These are phyloP conservation scores for Hypoxylon sp. DNA, from an alignment of 2,329 filamentous ascomycete species.

Conservation along the genomic window DNA sequence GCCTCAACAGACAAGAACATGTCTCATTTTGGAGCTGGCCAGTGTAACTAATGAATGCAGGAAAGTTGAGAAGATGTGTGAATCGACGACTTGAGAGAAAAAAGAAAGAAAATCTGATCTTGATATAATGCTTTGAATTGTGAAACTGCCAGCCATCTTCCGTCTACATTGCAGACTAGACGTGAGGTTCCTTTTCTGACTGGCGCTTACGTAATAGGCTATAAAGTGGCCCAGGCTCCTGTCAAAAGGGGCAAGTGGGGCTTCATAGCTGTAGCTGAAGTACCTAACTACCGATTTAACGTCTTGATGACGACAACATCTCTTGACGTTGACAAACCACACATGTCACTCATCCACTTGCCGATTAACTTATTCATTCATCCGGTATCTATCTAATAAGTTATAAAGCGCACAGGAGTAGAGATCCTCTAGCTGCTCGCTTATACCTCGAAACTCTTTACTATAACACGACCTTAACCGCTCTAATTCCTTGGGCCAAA, in stretches of 20 bases:
- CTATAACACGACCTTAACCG: too few relatives aligned
- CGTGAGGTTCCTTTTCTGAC: background rate
- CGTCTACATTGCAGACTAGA: background rate
- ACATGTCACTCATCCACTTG: conserved; percentile 10
- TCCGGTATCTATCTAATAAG: too few relatives aligned
- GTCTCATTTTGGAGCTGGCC: too few relatives aligned
- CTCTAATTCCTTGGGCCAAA: too few relatives aligned
- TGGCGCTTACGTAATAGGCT: background rate
- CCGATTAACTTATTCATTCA: background rate
- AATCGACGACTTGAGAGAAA: too few relatives aligned
- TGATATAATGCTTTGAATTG: too few relatives aligned
- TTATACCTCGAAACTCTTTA: background rate
- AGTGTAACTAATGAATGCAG: too few relatives aligned
- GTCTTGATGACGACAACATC: conserved; percentile 29
- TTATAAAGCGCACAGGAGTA: background rate
- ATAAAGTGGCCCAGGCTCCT: conserved; percentile 17
- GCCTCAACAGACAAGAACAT: too few relatives aligned
- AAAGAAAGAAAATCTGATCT: too few relatives aligned
- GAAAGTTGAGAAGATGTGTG: too few relatives aligned
- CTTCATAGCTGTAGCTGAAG: conserved; percentile 2
- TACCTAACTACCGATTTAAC: background rate
- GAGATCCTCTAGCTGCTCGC: background rate
- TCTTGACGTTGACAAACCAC: conserved; percentile 6
- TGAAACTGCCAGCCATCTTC: too few relatives aligned
- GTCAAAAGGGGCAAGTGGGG: conserved; percentile 24